Base-by-base conservation (phyloP, 192 early-diverging fungal genomes). In the Coemansia erecta region DNA sequence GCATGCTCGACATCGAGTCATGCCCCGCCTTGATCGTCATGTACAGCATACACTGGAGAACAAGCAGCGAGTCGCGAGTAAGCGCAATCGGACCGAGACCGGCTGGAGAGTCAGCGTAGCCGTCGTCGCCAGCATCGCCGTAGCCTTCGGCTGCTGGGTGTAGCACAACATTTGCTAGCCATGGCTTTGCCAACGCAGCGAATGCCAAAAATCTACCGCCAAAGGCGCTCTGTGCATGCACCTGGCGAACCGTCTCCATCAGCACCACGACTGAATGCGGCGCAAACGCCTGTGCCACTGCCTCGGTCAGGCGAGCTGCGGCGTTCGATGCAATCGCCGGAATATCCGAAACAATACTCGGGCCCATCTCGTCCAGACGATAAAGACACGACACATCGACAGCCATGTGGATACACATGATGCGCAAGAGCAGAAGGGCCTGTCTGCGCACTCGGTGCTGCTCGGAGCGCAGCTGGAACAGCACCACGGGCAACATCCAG, bases 1-100 rank as follows among this genome's bases (percentile, higher is more conserved):
- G 70, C 60, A 72, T 69, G 17, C 53, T 53, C 11, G 62, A 12
- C 42, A 79, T 46, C 0, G 58, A 51, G 22, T 59, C 66, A 17
- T 41, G 28, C 1, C 54, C 70, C 0, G 70, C 37, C 24, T 53
- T 52, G 35, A 56, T 60, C 0, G 76, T 79, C 57, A 73, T 39
- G 22, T 60, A 73, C 66, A 79, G 56, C 70, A 79, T 56, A 62
- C 76, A 79, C 56, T 60, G 76, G 35, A 79, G 53, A 3, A 66
- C 70, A n/a, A 68, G 56, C 55, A 69, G 60, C 45, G 76, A 69
- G 17, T 70, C 70, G 13, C 52, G 56, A n/a, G 55, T 52, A n/a
- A 78, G 62, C 15, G 61, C 64, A 0, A 62, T 53, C 0, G 70
- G 70, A 17, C 39, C 56, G 33, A 79, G 31, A 17, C 53, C 13